phyloP scores from a whole-genome alignment of 2,329 filamentous ascomycete species.

The Penicillium sp. region DNA sequence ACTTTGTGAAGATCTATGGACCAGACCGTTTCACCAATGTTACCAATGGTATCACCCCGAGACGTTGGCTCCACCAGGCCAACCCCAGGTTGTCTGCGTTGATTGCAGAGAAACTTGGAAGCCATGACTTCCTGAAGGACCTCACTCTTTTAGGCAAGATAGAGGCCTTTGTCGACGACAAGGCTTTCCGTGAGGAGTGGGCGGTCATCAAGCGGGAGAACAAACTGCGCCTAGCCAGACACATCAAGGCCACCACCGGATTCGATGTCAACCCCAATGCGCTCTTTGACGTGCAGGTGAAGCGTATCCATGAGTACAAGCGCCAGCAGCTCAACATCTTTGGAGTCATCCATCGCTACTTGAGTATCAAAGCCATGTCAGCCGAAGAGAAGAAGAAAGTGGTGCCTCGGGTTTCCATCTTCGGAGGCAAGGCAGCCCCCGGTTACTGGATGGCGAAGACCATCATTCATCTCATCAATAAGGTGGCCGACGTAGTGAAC shows the following conservation, averaged over 20 bases:
- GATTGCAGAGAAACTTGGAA: constrained; percentile 84
- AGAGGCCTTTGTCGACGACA: constrained; percentile 79
- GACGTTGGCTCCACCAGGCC: constrained; percentile 95
- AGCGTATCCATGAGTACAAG: constrained; percentile 99
- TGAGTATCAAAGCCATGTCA: constrained; percentile 81
- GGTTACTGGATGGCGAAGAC: constrained; percentile 99
- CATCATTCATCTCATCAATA: constrained; percentile 94
- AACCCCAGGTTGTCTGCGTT: constrained; percentile 90
- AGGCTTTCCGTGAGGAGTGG: constrained; percentile 91
- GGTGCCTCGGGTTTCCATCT: constrained; percentile 86
- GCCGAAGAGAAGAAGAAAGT: constrained; percentile 83
- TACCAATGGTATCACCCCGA: constrained; percentile 94
- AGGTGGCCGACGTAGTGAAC: constrained; percentile 86
- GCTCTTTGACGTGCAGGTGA: constrained; percentile 96
- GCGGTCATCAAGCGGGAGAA: constrained; percentile 95
- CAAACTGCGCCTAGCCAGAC: constrained; percentile 87
- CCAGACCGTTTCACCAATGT: constrained; percentile 98
- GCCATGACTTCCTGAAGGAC: constrained; percentile 84
- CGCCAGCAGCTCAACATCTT: constrained; percentile 99
- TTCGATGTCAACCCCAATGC: constrained; percentile 82
- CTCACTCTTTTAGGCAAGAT: constrained; percentile 82
- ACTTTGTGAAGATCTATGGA: constrained; percentile 93
- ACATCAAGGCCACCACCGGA: constrained; percentile 79
- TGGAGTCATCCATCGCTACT: constrained; percentile 91
- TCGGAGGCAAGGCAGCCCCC: constrained; percentile 95